Base-by-base conservation (phyloP, 306 rosid genomes). In the Begonia fuchsioides region DNA sequence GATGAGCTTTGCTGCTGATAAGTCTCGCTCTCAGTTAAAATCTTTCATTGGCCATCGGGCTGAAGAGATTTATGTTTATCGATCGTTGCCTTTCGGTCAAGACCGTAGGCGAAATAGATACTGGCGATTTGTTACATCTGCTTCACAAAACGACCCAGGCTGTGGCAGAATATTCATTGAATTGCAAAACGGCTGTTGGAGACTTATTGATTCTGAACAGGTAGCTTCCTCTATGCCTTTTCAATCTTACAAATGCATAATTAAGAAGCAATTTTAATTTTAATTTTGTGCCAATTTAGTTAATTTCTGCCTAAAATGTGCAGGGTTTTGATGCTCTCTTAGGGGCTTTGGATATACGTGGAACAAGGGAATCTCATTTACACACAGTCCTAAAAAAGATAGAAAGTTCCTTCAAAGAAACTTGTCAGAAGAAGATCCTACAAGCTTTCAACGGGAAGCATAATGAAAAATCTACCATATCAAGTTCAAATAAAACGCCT, bases 161-260 rank as follows among this genome's bases (percentile, higher is more conserved):
- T 72, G 80, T 70, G 83, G 86, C 40, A 75, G 94, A 78, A 75
- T 84, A 39, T 84, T 84, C 61, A 75, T 84, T 68, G 92, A 84
- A 70, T 59, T 75, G 59, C 67, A 60, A 35, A 82, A 65, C 15
- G 79, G 92, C 56, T 53, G 50, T 38, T 84, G 94, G 94, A 72
- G 77, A 70, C 68, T 84, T 57, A 70, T 84, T 61, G 92, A 84
- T 65, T 72, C 92, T 58, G 79, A 66, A 60, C 76, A 80, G 86
- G 94, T 84, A 74, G 32, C 44, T 10, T 66, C 43, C 46, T 63
- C 50, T 44, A 38, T 53, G 39, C 35, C 35, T 26, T 26, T 26
- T 26, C 35, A 26, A 26, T 26, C 35, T 26, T 26, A 26, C 8
- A 5, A 26, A 26, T 26, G 35, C 35, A 26, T 26, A 6, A 26